Base-by-base conservation (phyloP, 2,329 filamentous ascomycete genomes). In the Claviceps maximensis region DNA sequence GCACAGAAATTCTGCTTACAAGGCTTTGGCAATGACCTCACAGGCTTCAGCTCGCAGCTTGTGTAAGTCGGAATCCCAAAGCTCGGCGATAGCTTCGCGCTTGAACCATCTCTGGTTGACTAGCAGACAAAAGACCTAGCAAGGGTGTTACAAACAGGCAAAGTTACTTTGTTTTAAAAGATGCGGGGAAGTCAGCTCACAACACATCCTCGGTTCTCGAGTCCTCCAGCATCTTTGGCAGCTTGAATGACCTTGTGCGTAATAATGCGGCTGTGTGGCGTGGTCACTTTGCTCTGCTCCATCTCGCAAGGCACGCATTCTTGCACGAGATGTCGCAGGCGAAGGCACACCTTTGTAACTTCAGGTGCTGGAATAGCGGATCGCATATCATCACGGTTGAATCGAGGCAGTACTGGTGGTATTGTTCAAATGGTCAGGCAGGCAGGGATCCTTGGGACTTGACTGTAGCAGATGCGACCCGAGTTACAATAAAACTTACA, bases 31-130 rank as follows among this genome's bases (percentile, higher is more conserved):
- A 62, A 98, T 85, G 48, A 96, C 83, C 67, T 96, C 89, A 64
- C 89, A 95, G 15, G 93, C 90, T 2, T 79, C 74, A 2, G 89
- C 88, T 31, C 91, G 81, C 40, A 93, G 73, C 44, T 83, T 71
- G 65, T 95, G 88, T 41, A 97, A 74, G 55, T 89, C 85, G 7
- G 90, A 83, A 68, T 98, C 91, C 89, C 91, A 98, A 2, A 97
- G 79, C 74, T 98, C 93, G 7, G 83, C 67, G 29, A 76, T 57
- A 1, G 89, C 82, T 70, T 97, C 90, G 56, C 80, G 81, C 64
- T 80, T 83, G 69, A 96, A 97, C 82, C 82, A 85, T 51, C 73
- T 72, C 66, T 79, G 78, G 59, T 75, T 79, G 47, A 95, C 80
- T 3, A 96, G 76, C 53, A 96, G 72, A 59, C 86, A 86, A 67